Percentiles rank a stretch among this genome's conserved stretches.
Conservation (phyloP, 345 rosid species). For the Reutealis trisperma region DNA sequence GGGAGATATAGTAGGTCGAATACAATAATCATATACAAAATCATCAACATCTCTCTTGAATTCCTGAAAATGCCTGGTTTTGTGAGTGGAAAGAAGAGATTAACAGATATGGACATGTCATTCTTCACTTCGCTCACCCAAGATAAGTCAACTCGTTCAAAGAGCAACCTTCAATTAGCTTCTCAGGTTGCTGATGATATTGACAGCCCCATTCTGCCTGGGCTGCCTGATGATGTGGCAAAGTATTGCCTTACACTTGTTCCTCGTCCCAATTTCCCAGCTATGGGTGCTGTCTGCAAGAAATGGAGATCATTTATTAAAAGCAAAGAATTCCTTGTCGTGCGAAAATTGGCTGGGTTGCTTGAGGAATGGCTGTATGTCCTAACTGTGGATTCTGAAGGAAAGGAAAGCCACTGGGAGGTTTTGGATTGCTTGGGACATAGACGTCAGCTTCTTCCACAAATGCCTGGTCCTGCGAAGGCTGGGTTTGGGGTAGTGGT, state of each 20-base stretch:
- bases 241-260: constrained; percentile 80
- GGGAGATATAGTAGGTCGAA: constrained; percentile 30
- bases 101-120: constrained; percentile 24
- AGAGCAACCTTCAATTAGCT: constrained; percentile 36
- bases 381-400: constrained; percentile 55
- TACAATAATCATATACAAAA: constrained; percentile 24
- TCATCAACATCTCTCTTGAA: constrained; percentile 20
- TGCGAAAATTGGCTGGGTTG: constrained; percentile 66
- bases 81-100: constrained; percentile 55
- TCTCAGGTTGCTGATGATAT: constrained; percentile 37
- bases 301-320: constrained; percentile 79
- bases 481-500: constrained; percentile 72
- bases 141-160: constrained; percentile 27
- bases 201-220: constrained; percentile 61
- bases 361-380: constrained; percentile 87
- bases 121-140: constrained; percentile 29
- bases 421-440: constrained; percentile 66
- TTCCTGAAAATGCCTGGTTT: constrained; percentile 46
- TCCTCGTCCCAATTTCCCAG: constrained; percentile 65
- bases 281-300: constrained; percentile 80
- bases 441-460: constrained; percentile 58
- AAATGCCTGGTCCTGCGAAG: constrained; percentile 75
- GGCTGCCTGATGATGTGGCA: constrained; percentile 89
- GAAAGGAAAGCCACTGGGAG: constrained; percentile 85
- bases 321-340: constrained; percentile 76